These are phyloP conservation scores for Suillus plorans DNA, from an alignment of 768 basidiomycete species.

Conservation along the genomic window DNA sequence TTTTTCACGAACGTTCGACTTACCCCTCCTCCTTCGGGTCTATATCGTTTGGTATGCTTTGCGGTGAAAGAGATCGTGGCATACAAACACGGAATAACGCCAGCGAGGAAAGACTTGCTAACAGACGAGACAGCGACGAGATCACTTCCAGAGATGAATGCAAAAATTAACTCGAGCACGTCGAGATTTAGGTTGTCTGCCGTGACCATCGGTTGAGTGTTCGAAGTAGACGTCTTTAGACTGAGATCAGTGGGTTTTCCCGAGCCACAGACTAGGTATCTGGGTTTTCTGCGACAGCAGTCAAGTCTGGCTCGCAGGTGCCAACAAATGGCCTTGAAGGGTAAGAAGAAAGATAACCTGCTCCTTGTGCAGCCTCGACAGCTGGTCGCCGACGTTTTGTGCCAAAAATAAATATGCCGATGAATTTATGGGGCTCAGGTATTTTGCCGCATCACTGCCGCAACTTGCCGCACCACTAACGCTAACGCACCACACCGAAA, in stretches of 20 bases:
- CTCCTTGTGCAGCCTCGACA: background rate
- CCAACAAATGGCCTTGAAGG: no score
- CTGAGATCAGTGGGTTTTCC: background rate
- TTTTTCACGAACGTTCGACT: slow-evolving; percentile 33
- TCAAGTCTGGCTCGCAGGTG: background rate
- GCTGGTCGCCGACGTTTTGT: background rate
- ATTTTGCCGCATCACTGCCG: no score
- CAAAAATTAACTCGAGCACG: slow-evolving; percentile 69
- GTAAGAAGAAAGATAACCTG: background rate
- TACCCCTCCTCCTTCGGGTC: slow-evolving; percentile 6
- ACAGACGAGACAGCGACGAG: slow-evolving; percentile 63
- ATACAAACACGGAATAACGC: slow-evolving; percentile 64
- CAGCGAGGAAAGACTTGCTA: slow-evolving; percentile 63
- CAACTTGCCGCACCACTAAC: no score
- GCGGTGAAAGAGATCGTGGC: slow-evolving; percentile 52
- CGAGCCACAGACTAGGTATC: no score
- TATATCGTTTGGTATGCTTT: slow-evolving; percentile 59
- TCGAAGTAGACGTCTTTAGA: background rate
- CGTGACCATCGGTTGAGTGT: slow-evolving; percentile 49
- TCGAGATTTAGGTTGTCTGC: slow-evolving; percentile 71
- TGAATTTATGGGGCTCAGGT: no score
- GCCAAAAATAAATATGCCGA: background rate
- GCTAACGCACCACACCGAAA: no score
- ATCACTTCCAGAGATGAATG: slow-evolving; percentile 48
- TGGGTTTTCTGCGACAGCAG: background rate